Percentiles rank a stretch among this genome's conserved stretches.
These are phyloP conservation scores for Epichloe typhina DNA, from an alignment of 2,329 filamentous ascomycete species.

Conservation along the genomic window DNA sequence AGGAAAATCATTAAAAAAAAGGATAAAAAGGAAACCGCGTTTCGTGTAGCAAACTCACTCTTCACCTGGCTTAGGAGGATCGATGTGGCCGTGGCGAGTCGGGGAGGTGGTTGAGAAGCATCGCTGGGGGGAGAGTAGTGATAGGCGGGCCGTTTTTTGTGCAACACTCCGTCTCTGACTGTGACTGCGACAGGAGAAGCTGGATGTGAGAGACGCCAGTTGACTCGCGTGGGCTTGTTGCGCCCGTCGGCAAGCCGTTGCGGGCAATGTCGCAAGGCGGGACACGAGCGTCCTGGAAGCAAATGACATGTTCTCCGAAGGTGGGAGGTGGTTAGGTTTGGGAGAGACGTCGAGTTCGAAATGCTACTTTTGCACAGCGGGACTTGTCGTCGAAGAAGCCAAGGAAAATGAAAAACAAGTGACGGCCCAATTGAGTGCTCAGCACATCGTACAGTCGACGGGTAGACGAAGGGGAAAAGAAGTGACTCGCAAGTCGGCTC, in stretches of 20 bases:
- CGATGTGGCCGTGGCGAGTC: constrained; percentile 63
- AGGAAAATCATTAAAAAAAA: too few species aligned
- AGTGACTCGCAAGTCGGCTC: neutral
- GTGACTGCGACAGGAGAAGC: neutral
- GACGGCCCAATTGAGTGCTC: neutral
- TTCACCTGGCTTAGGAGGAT: constrained; percentile 76
- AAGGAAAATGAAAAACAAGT: neutral
- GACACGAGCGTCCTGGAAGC: constrained; percentile 20
- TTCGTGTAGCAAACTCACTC: constrained; percentile 48
- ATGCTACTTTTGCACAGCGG: too few species aligned
- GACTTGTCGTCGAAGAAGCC: neutral
- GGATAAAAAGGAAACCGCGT: neutral
- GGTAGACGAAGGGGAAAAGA: neutral
- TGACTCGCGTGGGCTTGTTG: constrained; percentile 13
- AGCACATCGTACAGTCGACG: neutral
- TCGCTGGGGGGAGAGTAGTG: constrained; percentile 17
- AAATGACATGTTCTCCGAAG: constrained; percentile 14
- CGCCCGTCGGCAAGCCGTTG: constrained; percentile 16
- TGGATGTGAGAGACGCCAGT: neutral
- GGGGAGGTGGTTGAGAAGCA: constrained; percentile 53
- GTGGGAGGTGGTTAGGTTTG: neutral
- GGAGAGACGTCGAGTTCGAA: too few species aligned
- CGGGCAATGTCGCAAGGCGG: constrained; percentile 20
- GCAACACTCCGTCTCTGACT: neutral
- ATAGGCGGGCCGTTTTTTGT: neutral